Conservation (phyloP, 2,329 filamentous ascomycete species). For the Ophiostoma populinum region DNA sequence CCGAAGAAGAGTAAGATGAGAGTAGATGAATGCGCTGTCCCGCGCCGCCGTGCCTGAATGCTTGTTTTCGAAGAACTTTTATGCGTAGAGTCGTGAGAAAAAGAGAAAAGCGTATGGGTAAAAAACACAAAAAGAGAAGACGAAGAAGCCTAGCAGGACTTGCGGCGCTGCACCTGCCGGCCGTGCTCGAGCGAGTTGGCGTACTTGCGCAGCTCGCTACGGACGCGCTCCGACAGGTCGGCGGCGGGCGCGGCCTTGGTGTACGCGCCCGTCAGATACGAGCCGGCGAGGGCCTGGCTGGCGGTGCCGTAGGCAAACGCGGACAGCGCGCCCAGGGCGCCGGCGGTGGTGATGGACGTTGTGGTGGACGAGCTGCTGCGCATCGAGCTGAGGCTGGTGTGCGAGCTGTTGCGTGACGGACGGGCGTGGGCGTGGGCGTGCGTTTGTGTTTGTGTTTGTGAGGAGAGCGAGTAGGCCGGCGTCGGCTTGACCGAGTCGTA, state of each 20-base stretch:
- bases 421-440: no score
- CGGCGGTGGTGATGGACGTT: slow-evolving; percentile 2
- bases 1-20: no score
- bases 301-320: slow-evolving; percentile 8
- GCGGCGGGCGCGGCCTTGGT: slow-evolving; percentile 28
- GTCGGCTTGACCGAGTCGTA: no score
- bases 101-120: neutral
- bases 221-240: slow-evolving; percentile 57
- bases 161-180: slow-evolving; percentile 40
- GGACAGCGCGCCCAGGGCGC: slow-evolving; percentile 7
- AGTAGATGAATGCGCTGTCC: no score
- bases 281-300: slow-evolving; percentile 11
- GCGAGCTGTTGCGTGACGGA: slow-evolving; percentile 36
- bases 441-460: no score
- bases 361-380: slow-evolving; percentile 27
- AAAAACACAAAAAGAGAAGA: neutral
- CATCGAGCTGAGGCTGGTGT: slow-evolving; percentile 70
- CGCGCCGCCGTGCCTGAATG: no score
- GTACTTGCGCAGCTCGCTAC: slow-evolving; percentile 68
- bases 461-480: no score
- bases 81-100: slow-evolving; percentile 1
- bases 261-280: no score
- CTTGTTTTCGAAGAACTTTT: no score
- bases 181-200: slow-evolving; percentile 79
- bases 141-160: slow-evolving; percentile 28